Conservation (phyloP, 306 rosid genomes). For the Malus fusca region DNA sequence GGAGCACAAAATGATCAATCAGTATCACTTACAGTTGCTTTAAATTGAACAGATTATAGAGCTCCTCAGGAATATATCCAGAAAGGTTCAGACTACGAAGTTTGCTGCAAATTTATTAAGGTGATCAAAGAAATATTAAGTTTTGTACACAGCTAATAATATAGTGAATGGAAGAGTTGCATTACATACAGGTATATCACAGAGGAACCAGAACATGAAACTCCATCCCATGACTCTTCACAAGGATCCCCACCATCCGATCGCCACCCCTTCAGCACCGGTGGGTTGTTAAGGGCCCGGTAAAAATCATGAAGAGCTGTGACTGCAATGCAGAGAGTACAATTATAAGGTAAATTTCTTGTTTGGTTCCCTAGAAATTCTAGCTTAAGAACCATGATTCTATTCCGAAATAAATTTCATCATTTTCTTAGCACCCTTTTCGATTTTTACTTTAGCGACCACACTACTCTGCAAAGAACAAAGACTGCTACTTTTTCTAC, state of each 20-base stretch:
- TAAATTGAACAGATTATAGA: constrained; percentile 50
- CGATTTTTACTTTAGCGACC: neutral
- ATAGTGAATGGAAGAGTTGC: neutral
- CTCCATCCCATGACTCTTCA: constrained; percentile 80
- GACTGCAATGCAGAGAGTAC: constrained; percentile 30
- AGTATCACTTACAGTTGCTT: constrained; percentile 58
- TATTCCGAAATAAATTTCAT: neutral
- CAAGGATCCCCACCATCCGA: constrained; percentile 68
- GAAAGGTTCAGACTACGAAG: constrained; percentile 69
- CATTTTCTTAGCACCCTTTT: neutral
- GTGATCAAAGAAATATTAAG: constrained; percentile 3
- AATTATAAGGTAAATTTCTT: neutral
- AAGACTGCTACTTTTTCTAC: neutral
- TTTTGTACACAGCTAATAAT: neutral
- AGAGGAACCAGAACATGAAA: constrained; percentile 67
- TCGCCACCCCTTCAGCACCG: constrained; percentile 60
- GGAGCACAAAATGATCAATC: neutral
- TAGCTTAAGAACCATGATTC: neutral
- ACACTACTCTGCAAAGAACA: neutral
- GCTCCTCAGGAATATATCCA: constrained; percentile 59
- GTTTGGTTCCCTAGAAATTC: neutral
- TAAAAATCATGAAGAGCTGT: constrained; percentile 58
- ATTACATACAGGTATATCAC: constrained; percentile 66
- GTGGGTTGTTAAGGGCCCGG: constrained; percentile 48
- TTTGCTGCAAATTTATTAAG: constrained; percentile 34